A percentile compares a stretch with the other conserved stretches of the same genome.
phyloP scores from a whole-genome alignment of 352 stramenopile genomes.

The Lagenidium giganteum region DNA sequence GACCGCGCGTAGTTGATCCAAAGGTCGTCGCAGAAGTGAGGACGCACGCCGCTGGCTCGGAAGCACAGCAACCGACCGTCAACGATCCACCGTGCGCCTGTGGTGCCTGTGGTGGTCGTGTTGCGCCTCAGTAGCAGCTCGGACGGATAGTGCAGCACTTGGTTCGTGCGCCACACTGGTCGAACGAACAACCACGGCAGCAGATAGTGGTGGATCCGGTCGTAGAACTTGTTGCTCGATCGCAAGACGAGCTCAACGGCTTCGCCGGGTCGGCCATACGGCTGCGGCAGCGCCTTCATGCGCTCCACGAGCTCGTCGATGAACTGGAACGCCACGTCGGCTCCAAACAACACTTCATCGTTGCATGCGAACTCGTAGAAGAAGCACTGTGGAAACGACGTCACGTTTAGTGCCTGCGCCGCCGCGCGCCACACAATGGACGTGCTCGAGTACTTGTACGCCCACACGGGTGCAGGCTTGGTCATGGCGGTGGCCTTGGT shows the following conservation, averaged over 20 bases:
- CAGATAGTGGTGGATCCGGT: constrained; percentile 12
- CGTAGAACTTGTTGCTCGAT: constrained; percentile 3
- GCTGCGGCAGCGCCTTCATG: too few relatives aligned
- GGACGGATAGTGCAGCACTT: constrained; percentile 13
- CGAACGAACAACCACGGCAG: constrained; percentile 11
- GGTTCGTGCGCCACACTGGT: not conserved
- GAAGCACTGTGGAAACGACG: constrained; percentile 7
- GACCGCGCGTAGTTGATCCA: not conserved
- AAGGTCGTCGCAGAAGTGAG: not conserved
- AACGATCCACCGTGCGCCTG: constrained; percentile 1
- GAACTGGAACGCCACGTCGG: constrained; percentile 6
- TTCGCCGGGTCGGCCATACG: too few relatives aligned
- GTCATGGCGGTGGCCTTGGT: too few relatives aligned
- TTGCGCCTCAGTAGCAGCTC: not conserved
- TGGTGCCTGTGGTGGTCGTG: not conserved
- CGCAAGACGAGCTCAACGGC: constrained; percentile 6
- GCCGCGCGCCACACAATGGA: constrained; percentile 9
- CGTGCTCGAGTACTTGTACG: constrained; percentile 17
- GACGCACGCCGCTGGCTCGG: not conserved
- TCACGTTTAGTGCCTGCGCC: constrained; percentile 8
- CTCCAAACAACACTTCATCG: not conserved
- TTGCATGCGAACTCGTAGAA: constrained; percentile 7
- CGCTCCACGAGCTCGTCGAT: constrained; percentile 7
- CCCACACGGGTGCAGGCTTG: constrained; percentile 5
- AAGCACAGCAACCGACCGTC: not conserved